Percentiles rank a stretch among this genome's conserved stretches.
phyloP scores from a whole-genome alignment of 768 basidiomycete genomes.

The Ramaria sp. region DNA sequence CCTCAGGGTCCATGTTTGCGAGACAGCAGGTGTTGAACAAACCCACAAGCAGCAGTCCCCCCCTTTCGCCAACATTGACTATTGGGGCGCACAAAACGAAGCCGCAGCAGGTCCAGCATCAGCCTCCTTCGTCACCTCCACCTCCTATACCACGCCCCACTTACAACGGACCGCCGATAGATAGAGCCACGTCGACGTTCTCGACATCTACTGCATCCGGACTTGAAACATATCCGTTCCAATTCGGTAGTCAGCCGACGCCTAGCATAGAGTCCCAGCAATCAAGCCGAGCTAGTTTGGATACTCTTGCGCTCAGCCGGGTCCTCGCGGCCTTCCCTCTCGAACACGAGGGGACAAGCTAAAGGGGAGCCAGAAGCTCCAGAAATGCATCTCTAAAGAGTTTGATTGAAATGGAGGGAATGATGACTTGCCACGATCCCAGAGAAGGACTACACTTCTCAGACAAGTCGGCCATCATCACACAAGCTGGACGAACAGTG shows the following conservation, averaged over 20 bases:
- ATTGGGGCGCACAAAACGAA: neutral
- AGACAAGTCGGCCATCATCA: too few species aligned
- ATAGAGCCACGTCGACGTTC: slow-evolving; percentile 50
- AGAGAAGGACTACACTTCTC: neutral
- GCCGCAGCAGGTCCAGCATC: neutral
- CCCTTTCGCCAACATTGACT: slow-evolving; percentile 10
- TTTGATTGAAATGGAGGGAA: neutral
- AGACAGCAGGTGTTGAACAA: slow-evolving; percentile 7
- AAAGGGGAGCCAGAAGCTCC: neutral
- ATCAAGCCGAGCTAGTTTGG: slow-evolving; percentile 58
- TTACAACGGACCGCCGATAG: neutral
- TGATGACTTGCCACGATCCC: neutral
- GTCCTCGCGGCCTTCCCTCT: slow-evolving; percentile 80
- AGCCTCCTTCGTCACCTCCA: neutral
- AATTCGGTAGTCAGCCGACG: slow-evolving; percentile 31
- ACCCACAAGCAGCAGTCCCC: slow-evolving; percentile 1
- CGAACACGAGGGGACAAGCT: slow-evolving; percentile 39
- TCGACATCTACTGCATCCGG: slow-evolving; percentile 65
- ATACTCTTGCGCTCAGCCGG: slow-evolving; percentile 73
- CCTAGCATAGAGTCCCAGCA: neutral
- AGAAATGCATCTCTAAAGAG: neutral
- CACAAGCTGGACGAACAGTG: too few species aligned
- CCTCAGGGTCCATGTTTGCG: neutral
- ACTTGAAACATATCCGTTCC: slow-evolving; percentile 80
- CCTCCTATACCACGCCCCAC: neutral